Base-by-base conservation (phyloP, 140 eudicot genomes). In the Oenanthe javanica region DNA sequence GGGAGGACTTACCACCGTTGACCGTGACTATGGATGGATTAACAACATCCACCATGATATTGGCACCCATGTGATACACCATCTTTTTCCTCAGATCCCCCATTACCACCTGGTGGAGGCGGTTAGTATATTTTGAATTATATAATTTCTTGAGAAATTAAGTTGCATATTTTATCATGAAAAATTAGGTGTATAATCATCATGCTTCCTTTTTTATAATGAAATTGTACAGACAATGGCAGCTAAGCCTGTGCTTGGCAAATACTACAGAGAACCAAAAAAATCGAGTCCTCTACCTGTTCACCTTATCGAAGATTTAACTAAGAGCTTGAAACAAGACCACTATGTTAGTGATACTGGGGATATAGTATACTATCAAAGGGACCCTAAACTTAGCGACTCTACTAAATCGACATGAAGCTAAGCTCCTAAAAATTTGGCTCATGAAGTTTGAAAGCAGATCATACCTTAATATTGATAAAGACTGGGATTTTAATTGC, bases 71-170 rank as follows among this genome's bases (percentile, higher is more conserved):
- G 93, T 89, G 66, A 64, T 89, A 74, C 93, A 89, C 55, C 93
- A 89, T 81, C 89, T 89, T 49, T 89, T 89, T 76, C 93, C 93
- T 40, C 93, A 89, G 66, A 89, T 89, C 80, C 93, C 93, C 5
- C 93, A 89, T 72, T 89, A 89, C 80, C 87, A 89, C 85, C 51
- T 89, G 75, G 82, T 87, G 19, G 93, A 89, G 81, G 93, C 93
- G 31, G 93, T 87, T 36, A 89, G 90, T 86, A 86, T 79, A 38
- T 61, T 79, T 57, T 13, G 71, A 16, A 27, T 15, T 43, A 36
- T 57, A 31, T 8, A 5, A 6, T 43, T 72, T 16, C 14, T 70
- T 6, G 9, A 16, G 51, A 21, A 42, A 72, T 19, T 81, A 40
- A 70, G n/a, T 46, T 72, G 48, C 77, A 51, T 55, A 73, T 46